A percentile compares a stretch with the other conserved stretches of the same genome.
Conservation (phyloP, 2,329 filamentous ascomycete species). For the Shiraia bambusicola region DNA sequence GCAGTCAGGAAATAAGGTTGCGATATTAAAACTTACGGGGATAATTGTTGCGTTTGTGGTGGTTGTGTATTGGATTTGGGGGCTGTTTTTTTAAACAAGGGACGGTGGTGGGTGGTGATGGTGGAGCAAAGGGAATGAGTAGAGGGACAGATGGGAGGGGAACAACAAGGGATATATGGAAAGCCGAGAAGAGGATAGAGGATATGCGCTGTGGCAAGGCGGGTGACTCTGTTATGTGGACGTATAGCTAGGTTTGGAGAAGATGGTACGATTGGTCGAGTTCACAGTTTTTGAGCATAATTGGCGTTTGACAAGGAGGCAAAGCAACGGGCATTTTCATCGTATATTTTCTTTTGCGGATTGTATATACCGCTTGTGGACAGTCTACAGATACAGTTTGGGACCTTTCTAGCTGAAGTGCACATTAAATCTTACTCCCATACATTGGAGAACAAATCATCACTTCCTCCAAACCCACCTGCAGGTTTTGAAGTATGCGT, state of each 20-base stretch:
- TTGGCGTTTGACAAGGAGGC: constrained; percentile 4
- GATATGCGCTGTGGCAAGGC: no score
- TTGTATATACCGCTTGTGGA: constrained; percentile 1
- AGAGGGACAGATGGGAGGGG: background rate
- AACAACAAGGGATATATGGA: background rate
- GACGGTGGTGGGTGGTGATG: background rate
- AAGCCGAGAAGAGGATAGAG: no score
- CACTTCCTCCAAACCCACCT: constrained; percentile 59
- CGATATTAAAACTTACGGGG: constrained; percentile 83
- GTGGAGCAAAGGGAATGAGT: background rate
- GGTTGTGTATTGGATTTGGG: constrained; percentile 70
- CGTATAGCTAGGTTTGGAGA: background rate
- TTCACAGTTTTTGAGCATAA: background rate
- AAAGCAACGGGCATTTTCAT: no score
- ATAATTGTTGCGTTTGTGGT: constrained; percentile 75
- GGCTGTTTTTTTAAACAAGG: constrained; percentile 29
- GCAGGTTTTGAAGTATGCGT: constrained; percentile 47
- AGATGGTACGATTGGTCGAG: background rate
- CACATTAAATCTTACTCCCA: constrained; percentile 65
- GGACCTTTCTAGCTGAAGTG: background rate
- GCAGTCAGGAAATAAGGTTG: constrained; percentile 83
- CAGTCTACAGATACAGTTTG: constrained; percentile 11
- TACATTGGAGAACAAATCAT: constrained; percentile 94
- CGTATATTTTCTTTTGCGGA: background rate
- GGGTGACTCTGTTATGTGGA: background rate